phyloP scores from a whole-genome alignment of 768 basidiomycete genomes.

The Termitomyces sp. region DNA sequence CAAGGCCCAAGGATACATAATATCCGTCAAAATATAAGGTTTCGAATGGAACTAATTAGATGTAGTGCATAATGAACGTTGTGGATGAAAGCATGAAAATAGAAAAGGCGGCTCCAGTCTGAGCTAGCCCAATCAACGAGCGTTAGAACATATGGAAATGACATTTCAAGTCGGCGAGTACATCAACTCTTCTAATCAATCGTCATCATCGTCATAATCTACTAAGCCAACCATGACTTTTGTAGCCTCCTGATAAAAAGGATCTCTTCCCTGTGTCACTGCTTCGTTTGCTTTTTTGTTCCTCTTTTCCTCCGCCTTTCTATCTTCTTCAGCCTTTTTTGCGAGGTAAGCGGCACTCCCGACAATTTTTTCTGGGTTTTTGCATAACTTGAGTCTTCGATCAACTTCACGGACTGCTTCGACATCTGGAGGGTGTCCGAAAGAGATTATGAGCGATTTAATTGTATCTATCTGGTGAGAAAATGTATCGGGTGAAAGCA shows the following conservation, averaged over 20 bases:
- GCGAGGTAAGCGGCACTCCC: conserved; percentile 82
- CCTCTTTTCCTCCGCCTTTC: conserved; percentile 65
- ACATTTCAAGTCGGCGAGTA: too few relatives aligned
- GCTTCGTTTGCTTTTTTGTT: conserved; percentile 53
- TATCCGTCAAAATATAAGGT: too few relatives aligned
- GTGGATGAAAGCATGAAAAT: too few relatives aligned
- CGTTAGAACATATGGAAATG: too few relatives aligned
- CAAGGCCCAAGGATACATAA: background rate
- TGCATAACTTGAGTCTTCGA: conserved; percentile 79
- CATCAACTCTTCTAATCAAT: conserved; percentile 19
- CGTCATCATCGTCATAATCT: conserved; percentile 60
- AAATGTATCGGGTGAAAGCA: conserved; percentile 24
- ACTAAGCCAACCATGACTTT: conserved; percentile 36
- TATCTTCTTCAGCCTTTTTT: conserved; percentile 70
- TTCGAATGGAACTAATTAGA: too few relatives aligned
- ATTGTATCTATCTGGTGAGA: conserved; percentile 47
- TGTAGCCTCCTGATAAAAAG: conserved; percentile 57
- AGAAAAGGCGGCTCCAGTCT: too few relatives aligned
- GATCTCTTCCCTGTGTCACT: conserved; percentile 54
- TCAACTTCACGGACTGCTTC: conserved; percentile 89
- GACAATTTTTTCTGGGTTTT: conserved; percentile 93
- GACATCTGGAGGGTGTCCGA: conserved; percentile 67
- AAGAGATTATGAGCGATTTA: conserved; percentile 46
- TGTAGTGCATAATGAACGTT: too few relatives aligned
- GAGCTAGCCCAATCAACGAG: too few relatives aligned